Evolutionary conservation across 139 green algal species (phyloP), one percentile per base, ranked within the genome.

Genomic region (Closterium sp.): DNA sequence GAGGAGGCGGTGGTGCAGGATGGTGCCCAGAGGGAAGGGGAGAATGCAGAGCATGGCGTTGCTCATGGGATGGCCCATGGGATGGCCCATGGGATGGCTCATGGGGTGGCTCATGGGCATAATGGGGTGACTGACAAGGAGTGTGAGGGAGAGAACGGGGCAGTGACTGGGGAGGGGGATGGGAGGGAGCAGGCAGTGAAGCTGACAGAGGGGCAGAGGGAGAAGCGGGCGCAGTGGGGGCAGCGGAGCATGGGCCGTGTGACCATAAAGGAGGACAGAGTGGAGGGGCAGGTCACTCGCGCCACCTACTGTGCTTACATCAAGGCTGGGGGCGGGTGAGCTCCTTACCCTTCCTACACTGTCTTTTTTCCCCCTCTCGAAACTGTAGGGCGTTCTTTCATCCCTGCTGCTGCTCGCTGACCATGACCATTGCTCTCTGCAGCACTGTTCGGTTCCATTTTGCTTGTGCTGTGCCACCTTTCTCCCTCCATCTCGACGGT

Each of bases 251-350:
- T 21, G 88, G 91, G 62, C 9, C 84, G 86, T 22, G n/a, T 91
- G 85, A 91, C 86, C 10, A 88, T 93, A 31, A 31, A 70, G 85
- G 91, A 93, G 70, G 91, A 93, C 85, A 30, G 91, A 13, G 91
- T 89, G 85, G 84, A 91, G 91, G 91, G 91, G 32, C 30, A 70
- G 70, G 91, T 93, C 30, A 93, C 86, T 84, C 28, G 86, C 13
- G 84, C 62, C 13, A 93, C 91, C 9, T 91, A 91, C 86, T 28
- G 38, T 29, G 85, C 91, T 21, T 93, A 93, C 85, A 89, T 93
- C 24, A 91, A 31, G 19, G 91, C 86, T 13, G 86, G 91, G 4
- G 91, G 91, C 24, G 91, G 91, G 86, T 93, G 73, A 32, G 86
- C 24, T 9, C 34, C 88, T 13, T 50, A 50, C 38, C 38, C 7